Percentiles rank a stretch among this genome's conserved stretches.
Conservation (phyloP, 768 basidiomycete genomes). For the Boletus pseudopeckii region DNA sequence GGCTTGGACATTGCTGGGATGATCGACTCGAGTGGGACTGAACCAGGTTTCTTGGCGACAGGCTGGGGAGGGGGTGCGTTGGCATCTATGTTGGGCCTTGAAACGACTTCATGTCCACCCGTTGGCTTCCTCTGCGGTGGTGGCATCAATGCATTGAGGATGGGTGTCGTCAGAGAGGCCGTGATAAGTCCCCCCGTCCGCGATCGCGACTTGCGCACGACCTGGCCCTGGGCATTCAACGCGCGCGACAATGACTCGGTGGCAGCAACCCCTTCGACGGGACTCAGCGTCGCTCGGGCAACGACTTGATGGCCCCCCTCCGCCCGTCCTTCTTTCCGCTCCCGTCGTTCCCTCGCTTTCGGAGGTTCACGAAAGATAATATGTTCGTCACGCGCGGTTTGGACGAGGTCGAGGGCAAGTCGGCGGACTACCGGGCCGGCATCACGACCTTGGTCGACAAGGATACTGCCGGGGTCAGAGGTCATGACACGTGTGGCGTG, state of each 20-base stretch:
- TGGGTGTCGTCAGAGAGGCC: constrained; percentile 49
- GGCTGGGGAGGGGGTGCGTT: constrained; percentile 19
- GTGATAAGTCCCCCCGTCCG: constrained; percentile 36
- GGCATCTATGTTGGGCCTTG: constrained; percentile 12
- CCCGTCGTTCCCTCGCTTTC: constrained; percentile 47
- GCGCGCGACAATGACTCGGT: constrained; percentile 46
- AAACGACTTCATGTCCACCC: constrained; percentile 22
- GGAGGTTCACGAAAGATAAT: constrained; percentile 38
- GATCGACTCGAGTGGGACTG: constrained; percentile 76
- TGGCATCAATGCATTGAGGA: constrained; percentile 57
- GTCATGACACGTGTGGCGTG: constrained; percentile 90
- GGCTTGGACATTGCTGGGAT: constrained; percentile 78
- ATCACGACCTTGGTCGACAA: constrained; percentile 66
- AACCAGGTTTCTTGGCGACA: constrained; percentile 32
- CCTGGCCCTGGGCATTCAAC: constrained; percentile 36
- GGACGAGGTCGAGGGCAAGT: constrained; percentile 66
- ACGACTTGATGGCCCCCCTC: constrained; percentile 33
- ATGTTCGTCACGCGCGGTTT: constrained; percentile 62
- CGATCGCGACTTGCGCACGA: constrained; percentile 33
- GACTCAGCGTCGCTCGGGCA: constrained; percentile 43
- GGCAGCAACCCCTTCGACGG: constrained; percentile 41
- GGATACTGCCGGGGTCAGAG: constrained; percentile 67
- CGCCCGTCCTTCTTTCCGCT: constrained; percentile 26
- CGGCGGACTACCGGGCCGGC: constrained; percentile 56
- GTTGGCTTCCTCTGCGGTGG: constrained; percentile 47